These are phyloP conservation scores for Chytridium lagenaria DNA, from an alignment of 371 early-diverging fungal genomes.

Conservation along the genomic window DNA sequence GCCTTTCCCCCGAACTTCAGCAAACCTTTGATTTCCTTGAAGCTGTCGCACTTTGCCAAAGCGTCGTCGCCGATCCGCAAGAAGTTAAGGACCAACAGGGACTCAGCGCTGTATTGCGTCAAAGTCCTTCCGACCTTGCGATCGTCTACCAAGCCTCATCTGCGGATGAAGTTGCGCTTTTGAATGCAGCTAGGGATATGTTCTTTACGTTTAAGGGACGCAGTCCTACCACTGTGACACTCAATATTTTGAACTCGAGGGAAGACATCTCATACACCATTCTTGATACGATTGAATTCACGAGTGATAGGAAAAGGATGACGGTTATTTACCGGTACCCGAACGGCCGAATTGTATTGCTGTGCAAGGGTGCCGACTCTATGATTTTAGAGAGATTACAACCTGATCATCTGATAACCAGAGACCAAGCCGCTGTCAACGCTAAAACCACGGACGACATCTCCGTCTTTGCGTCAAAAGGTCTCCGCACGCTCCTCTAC, in stretches of 20 bases:
- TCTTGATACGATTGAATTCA: constrained; percentile 95
- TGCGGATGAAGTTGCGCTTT: constrained; percentile 70
- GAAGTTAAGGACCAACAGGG: too few species aligned
- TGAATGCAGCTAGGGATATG: constrained; percentile 81
- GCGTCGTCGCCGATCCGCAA: constrained; percentile 90
- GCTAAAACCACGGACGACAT: constrained; percentile 54
- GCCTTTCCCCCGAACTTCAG: constrained; percentile 48
- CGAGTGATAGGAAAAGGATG: constrained; percentile 97
- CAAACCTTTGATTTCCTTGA: constrained; percentile 68
- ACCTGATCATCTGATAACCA: not conserved
- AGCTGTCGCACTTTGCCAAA: constrained; percentile 95
- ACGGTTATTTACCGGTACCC: constrained; percentile 90
- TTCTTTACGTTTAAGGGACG: constrained; percentile 80
- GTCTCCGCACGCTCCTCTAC: constrained; percentile 89
- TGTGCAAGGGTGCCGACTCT: constrained; percentile 98
- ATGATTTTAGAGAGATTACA: constrained; percentile 83
- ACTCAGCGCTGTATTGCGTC: too few species aligned
- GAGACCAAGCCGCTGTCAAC: not conserved
- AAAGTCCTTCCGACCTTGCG: too few species aligned
- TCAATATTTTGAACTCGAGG: constrained; percentile 72
- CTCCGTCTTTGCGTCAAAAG: constrained; percentile 80
- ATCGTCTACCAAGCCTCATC: constrained; percentile 84
- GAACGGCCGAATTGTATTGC: constrained; percentile 88
- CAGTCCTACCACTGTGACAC: constrained; percentile 33
- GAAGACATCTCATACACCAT: constrained; percentile 89